These are phyloP conservation scores for Lactarius trivialis DNA, from an alignment of 768 basidiomycete species.

Conservation along the genomic window DNA sequence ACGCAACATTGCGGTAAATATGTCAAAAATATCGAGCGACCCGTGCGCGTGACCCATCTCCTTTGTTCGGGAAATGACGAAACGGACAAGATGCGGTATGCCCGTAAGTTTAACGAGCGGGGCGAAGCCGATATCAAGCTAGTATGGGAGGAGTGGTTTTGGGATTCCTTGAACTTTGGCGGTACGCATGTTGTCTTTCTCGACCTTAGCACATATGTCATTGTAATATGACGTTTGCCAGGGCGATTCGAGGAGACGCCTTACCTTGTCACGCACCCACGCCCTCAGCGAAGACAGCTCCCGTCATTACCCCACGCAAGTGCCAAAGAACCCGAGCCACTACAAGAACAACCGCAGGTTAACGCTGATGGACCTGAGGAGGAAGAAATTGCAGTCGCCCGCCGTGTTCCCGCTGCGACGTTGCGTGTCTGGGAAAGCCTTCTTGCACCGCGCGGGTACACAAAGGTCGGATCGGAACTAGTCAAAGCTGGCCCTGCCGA, in stretches of 20 bases:
- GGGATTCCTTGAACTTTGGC: slow-evolving; percentile 79
- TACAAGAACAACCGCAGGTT: not conserved
- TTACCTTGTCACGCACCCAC: slow-evolving; percentile 19
- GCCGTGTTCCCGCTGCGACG: slow-evolving; percentile 54
- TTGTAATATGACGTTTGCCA: not conserved
- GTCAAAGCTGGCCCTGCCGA: slow-evolving; percentile 31
- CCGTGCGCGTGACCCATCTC: slow-evolving; percentile 78
- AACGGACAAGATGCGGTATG: slow-evolving; percentile 73
- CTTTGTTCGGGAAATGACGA: slow-evolving; percentile 64
- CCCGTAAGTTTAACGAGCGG: slow-evolving; percentile 61
- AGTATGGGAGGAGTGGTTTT: slow-evolving; percentile 97
- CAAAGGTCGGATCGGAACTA: slow-evolving; percentile 51
- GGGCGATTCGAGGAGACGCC: slow-evolving; percentile 20
- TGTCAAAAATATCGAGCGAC: slow-evolving; percentile 68
- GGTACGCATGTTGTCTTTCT: slow-evolving; percentile 35
- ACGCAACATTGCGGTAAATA: slow-evolving; percentile 59
- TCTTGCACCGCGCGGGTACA: slow-evolving; percentile 60
- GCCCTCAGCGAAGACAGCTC: slow-evolving; percentile 16
- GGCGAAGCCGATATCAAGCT: slow-evolving; percentile 70
- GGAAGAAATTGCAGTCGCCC: slow-evolving; percentile 51
- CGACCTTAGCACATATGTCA: not conserved
- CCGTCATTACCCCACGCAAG: not conserved
- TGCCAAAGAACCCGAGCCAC: slow-evolving; percentile 1
- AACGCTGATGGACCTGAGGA: slow-evolving; percentile 32
- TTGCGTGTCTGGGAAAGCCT: slow-evolving; percentile 67